phyloP scores from a whole-genome alignment of 1,284 basidiomycete species.

The Hemileia vastatrix region DNA sequence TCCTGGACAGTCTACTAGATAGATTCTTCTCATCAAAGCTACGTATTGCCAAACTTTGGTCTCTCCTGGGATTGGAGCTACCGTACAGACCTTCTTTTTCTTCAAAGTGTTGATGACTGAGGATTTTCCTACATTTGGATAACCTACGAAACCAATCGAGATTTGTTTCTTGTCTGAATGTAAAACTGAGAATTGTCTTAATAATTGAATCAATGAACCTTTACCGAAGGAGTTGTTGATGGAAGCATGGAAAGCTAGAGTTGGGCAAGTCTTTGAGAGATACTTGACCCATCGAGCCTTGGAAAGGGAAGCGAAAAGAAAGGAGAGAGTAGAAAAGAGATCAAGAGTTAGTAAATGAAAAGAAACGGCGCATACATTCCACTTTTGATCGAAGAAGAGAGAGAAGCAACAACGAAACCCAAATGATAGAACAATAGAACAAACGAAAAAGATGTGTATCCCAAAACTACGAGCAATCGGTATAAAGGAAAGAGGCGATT shows the following conservation, averaged over 20 bases:
- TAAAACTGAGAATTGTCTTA: constrained; percentile 89
- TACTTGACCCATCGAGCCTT: constrained; percentile 95
- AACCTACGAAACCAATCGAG: constrained; percentile 92
- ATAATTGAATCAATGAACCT: constrained; percentile 88
- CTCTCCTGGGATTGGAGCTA: constrained; percentile 96
- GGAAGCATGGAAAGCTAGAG: constrained; percentile 97
- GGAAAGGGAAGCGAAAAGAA: constrained; percentile 15
- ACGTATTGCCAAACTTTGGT: constrained; percentile 99
- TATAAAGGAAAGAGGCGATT: too few species aligned
- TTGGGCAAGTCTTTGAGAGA: constrained; percentile 83
- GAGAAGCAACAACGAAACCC: constrained; percentile 29
- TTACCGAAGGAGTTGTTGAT: constrained; percentile 99
- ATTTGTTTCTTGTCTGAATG: constrained; percentile 99
- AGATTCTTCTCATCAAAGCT: constrained; percentile 85
- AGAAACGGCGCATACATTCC: neutral
- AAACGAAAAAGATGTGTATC: too few species aligned
- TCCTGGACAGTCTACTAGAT: constrained; percentile 97
- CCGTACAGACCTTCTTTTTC: constrained; percentile 92
- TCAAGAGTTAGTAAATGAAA: constrained; percentile 1
- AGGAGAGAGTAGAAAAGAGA: constrained; percentile 18
- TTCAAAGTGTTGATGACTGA: constrained; percentile 97
- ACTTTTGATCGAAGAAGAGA: constrained; percentile 1
- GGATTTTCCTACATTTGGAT: constrained; percentile 95
- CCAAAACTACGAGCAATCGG: too few species aligned
- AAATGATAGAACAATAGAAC: neutral